Conservation (phyloP, 495 filamentous ascomycete genomes). For the Trichoderma virens region DNA sequence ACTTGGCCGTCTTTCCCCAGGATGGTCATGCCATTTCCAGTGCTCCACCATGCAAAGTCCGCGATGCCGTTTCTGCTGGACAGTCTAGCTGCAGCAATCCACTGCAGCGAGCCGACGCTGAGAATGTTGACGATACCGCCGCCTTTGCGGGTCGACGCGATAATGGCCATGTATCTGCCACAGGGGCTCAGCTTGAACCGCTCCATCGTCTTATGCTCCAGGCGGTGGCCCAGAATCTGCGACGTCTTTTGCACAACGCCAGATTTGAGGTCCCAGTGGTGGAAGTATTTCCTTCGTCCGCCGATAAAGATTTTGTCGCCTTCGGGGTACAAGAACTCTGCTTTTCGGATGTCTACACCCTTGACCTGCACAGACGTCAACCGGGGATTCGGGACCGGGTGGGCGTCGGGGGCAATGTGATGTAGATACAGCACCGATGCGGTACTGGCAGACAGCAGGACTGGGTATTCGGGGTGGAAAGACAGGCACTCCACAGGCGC, state of each 20-base stretch:
- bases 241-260: constrained; percentile 73
- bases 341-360: constrained; percentile 69
- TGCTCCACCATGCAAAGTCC: constrained; percentile 85
- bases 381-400: constrained; percentile 70
- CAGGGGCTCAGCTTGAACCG: constrained; percentile 76
- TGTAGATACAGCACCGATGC: constrained; percentile 81
- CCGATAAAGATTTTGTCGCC: constrained; percentile 72
- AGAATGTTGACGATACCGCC: constrained; percentile 84
- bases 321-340: constrained; percentile 58
- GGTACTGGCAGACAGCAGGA: constrained; percentile 80
- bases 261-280: constrained; percentile 80
- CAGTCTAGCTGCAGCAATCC: constrained; percentile 74
- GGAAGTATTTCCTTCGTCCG: constrained; percentile 83
- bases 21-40: constrained; percentile 68
- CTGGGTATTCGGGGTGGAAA: constrained; percentile 82
- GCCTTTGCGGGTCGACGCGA: constrained; percentile 69
- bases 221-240: constrained; percentile 69
- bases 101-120: constrained; percentile 73
- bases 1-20: constrained; percentile 81
- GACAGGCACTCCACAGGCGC: constrained; percentile 75
- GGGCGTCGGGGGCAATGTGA: constrained; percentile 68
- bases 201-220: constrained; percentile 87
- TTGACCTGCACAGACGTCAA: constrained; percentile 83
- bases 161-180: constrained; percentile 74
- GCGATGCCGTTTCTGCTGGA: constrained; percentile 77